Evolutionary conservation across 2,329 filamentous ascomycete genomes (phyloP).

Genomic region (Chlorencoelia australis): DNA sequence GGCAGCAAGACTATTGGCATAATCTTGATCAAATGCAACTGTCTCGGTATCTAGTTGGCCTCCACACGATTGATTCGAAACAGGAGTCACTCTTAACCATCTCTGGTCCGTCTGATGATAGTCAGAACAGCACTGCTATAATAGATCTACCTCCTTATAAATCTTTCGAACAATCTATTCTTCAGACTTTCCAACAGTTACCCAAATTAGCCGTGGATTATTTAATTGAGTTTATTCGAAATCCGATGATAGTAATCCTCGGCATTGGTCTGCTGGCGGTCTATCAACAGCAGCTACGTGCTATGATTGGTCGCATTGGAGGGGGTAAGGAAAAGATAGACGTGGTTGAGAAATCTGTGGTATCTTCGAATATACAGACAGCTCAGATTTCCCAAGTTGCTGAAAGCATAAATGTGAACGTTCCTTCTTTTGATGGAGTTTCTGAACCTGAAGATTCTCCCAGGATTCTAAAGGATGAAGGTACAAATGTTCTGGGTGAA

Average conservation of each 20-base stretch:
- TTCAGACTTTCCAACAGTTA: slow-evolving; percentile 41
- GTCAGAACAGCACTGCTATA: slow-evolving; percentile 21
- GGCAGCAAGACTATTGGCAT: slow-evolving; percentile 31
- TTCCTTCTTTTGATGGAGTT: too few relatives aligned
- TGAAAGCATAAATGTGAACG: too few relatives aligned
- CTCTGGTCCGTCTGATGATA: slow-evolving; percentile 26
- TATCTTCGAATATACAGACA: too few relatives aligned
- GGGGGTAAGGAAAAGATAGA: too few relatives aligned
- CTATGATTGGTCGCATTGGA: slow-evolving; percentile 26
- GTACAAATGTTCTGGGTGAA: too few relatives aligned
- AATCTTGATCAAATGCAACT: slow-evolving; percentile 36
- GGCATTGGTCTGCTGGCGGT: slow-evolving; percentile 23
- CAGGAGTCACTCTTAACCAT: slow-evolving; percentile 37
- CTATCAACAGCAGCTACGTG: slow-evolving; percentile 19
- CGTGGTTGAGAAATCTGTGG: too few relatives aligned
- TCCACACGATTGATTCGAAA: slow-evolving; percentile 49
- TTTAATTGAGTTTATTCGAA: slow-evolving; percentile 44
- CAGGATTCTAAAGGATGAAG: too few relatives aligned
- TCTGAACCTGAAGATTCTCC: too few relatives aligned
- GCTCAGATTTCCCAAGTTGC: too few relatives aligned
- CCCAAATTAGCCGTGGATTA: slow-evolving; percentile 40
- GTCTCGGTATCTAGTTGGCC: slow-evolving; percentile 57
- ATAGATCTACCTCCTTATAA: slow-evolving; percentile 18
- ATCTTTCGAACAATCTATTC: slow-evolving; percentile 32
- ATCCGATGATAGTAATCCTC: slow-evolving; percentile 33